Base-by-base conservation (phyloP, 768 basidiomycete genomes). In the Tulasnella sp. region DNA sequence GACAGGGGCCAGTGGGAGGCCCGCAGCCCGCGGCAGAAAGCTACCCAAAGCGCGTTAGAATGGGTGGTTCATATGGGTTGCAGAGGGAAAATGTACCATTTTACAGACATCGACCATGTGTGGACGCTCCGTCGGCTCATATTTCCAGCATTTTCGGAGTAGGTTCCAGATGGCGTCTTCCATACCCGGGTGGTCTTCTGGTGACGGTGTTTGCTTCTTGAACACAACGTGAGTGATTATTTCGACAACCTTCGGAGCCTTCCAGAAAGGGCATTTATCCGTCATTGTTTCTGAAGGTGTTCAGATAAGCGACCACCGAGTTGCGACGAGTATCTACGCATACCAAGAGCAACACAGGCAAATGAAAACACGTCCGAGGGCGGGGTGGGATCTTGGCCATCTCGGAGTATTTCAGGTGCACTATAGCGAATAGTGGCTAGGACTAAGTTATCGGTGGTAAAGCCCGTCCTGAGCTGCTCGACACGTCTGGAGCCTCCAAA, bases 321-420 rank as follows among this genome's bases (percentile, higher is more conserved):
- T 46, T 6, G 14, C 6, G 44, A 72, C 3, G 41, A 3, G n/a
- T 18, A 18, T 34, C 18, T 2, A 42, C 3, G 41, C 72, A 1
- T 12, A 72, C 72, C 72, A 34, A 72, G 72, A 18, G 72, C 41
- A 16, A 72, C 72, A 28, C 72, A 72, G 41, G 72, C 72, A 42
- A 75, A 75, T 3, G 41, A 42, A 34, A 44, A 75, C 2, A 75
- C 73, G 46, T 75, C 73, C 14, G 41, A 46, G 44, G 9, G 8
- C 44, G 14, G 4, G 1, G 44, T 46, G 44, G 7, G 44, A 75
- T n/a, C 1, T 14, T n/a, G 40, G 24, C n/a, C 46, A 8, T 48
- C 34, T 11, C 1, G 3, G 73, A 41, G 40, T 48, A 75, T 41
- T 41, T 75, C 73, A 40, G 73, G 73, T 18, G 73, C 73, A 20